Evolutionary conservation across 805 yeast genomes (phyloP).

Genomic region (Saccharomycopsis fibuligera): DNA sequence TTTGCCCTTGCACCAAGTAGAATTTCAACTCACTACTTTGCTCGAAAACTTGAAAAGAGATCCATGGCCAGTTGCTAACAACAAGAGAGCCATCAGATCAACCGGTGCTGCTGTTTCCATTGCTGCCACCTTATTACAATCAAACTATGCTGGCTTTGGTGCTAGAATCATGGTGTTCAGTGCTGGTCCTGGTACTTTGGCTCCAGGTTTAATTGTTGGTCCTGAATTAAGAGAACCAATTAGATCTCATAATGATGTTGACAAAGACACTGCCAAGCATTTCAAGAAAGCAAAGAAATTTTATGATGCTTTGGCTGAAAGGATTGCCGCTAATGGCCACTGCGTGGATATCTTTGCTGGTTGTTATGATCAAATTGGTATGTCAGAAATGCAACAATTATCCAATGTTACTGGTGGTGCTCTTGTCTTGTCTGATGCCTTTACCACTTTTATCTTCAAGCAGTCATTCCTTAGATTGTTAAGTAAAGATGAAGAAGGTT

Average conservation of each 20-base stretch:
- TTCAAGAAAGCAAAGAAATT: slow-evolving; percentile 79
- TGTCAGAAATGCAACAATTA: slow-evolving; percentile 85
- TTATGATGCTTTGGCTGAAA: slow-evolving; percentile 67
- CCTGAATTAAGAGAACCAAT: slow-evolving; percentile 90
- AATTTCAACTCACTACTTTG: slow-evolving; percentile 72
- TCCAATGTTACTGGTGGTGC: slow-evolving; percentile 89
- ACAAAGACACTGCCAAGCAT: slow-evolving; percentile 82
- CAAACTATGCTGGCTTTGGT: slow-evolving; percentile 77
- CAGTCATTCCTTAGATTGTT: slow-evolving; percentile 86
- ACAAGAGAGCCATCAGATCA: slow-evolving; percentile 80
- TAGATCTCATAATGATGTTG: slow-evolving; percentile 95
- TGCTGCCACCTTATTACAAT: slow-evolving; percentile 76
- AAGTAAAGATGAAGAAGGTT: slow-evolving; percentile 81
- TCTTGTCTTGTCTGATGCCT: slow-evolving; percentile 81
- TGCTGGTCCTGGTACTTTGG: slow-evolving; percentile 92
- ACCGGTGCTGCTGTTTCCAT: slow-evolving; percentile 90
- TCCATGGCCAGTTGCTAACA: slow-evolving; percentile 85
- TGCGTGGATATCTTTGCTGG: slow-evolving; percentile 90
- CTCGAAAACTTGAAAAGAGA: slow-evolving; percentile 73
- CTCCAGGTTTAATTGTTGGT: slow-evolving; percentile 92
- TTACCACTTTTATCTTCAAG: slow-evolving; percentile 90
- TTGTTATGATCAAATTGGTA: slow-evolving; percentile 93
- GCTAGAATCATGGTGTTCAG: slow-evolving; percentile 86
- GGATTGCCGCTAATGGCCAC: slow-evolving; percentile 67
- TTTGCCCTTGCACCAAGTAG: slow-evolving; percentile 69